Conservation (phyloP, 768 basidiomycete genomes). For the Podaxis sp. region DNA sequence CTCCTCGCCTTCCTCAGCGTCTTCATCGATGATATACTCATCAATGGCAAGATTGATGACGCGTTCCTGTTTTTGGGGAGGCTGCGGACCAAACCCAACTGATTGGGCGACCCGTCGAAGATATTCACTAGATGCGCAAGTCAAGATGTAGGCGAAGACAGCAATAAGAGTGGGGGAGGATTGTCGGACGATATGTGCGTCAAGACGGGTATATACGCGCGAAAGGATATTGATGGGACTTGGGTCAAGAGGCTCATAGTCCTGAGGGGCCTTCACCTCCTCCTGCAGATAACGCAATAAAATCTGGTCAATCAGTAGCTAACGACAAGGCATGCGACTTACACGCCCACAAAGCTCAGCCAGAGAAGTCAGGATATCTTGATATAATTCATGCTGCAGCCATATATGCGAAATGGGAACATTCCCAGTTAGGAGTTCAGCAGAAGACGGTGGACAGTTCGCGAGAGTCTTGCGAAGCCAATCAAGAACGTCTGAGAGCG, state of each 20-base stretch:
- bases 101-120: slow-evolving; percentile 56
- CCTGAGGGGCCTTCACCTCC: slow-evolving; percentile 30
- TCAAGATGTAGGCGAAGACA: slow-evolving; percentile 67
- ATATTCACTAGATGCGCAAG: slow-evolving; percentile 62
- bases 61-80: slow-evolving; percentile 24
- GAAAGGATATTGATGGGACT: slow-evolving; percentile 56
- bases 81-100: slow-evolving; percentile 50
- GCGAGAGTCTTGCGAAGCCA: slow-evolving; percentile 50
- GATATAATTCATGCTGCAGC: slow-evolving; percentile 48
- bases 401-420: slow-evolving; percentile 43
- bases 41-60: slow-evolving; percentile 27
- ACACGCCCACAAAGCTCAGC: slow-evolving; percentile 63
- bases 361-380: slow-evolving; percentile 52
- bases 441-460: slow-evolving; percentile 34
- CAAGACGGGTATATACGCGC: slow-evolving; percentile 57
- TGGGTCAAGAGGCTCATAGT: slow-evolving; percentile 44
- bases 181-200: slow-evolving; percentile 51
- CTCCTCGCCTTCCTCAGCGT: slow-evolving; percentile 40
- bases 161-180: slow-evolving; percentile 51
- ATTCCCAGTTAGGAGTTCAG: slow-evolving; percentile 17
- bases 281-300: slow-evolving; percentile 25
- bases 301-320: background rate
- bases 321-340: slow-evolving; percentile 21
- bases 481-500: slow-evolving; percentile 53
- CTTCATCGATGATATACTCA: slow-evolving; percentile 34